These are phyloP conservation scores for Erodium trifolium DNA, from an alignment of 441 rosid genomes.

Conservation along the genomic window DNA sequence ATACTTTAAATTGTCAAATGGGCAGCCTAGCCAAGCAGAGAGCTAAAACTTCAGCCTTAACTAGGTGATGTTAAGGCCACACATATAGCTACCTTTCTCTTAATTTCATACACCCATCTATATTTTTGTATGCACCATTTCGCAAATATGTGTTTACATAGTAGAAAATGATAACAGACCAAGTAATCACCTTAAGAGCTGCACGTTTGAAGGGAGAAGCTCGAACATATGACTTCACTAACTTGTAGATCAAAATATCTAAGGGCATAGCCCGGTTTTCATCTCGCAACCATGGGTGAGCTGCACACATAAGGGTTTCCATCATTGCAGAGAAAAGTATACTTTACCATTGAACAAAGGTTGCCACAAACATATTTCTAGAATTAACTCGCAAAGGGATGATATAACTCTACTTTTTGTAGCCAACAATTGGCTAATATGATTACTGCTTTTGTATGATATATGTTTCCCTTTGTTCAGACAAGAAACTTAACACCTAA, in stretches of 20 bases:
- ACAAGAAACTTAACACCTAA: not conserved
- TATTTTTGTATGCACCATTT: not conserved
- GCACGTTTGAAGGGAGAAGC: constrained; percentile 54
- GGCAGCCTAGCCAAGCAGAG: not conserved
- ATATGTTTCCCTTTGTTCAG: not conserved
- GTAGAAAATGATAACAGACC: not conserved
- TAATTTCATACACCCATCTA: not conserved
- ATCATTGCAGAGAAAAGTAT: not conserved
- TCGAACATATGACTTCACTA: constrained; percentile 48
- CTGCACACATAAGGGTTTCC: constrained; percentile 21
- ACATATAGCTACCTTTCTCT: not conserved
- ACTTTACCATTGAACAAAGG: not conserved
- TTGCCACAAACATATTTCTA: not conserved
- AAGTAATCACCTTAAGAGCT: constrained; percentile 46
- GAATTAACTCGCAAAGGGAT: not conserved
- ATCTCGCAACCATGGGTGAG: constrained; percentile 52
- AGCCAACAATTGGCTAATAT: not conserved
- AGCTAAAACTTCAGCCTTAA: not conserved
- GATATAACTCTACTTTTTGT: not conserved
- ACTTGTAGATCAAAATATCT: constrained; percentile 52
- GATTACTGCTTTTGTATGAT: not conserved
- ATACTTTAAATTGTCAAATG: not conserved
- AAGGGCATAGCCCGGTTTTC: constrained; percentile 39
- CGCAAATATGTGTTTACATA: not conserved
- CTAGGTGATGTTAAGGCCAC: not conserved